Percentiles rank a stretch among this genome's conserved stretches.
phyloP scores from a whole-genome alignment of 306 rosid species.

The Prunus dulcis region DNA sequence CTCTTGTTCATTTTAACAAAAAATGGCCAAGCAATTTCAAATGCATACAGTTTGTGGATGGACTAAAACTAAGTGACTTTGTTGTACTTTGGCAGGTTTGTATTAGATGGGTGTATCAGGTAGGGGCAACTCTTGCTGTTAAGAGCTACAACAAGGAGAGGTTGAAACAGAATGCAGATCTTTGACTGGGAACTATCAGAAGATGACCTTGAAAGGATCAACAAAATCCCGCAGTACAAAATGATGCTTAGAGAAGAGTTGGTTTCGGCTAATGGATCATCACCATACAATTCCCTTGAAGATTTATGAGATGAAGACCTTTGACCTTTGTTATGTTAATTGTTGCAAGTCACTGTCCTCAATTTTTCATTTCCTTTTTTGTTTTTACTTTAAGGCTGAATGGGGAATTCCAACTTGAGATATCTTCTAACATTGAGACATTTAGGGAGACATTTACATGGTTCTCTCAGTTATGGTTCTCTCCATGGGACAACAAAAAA shows the following conservation, averaged over 20 bases:
- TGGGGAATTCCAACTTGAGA: no score
- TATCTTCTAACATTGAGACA: no score
- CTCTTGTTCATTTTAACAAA: no score
- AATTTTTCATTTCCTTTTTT: no score
- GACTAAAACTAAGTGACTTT: no score
- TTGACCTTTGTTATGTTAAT: not conserved
- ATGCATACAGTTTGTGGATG: not conserved
- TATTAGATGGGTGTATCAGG: constrained; percentile 49
- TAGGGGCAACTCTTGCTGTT: constrained; percentile 34
- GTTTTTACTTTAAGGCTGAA: no score
- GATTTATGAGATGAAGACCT: constrained; percentile 50
- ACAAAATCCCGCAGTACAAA: constrained; percentile 14
- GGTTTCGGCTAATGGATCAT: constrained; percentile 20
- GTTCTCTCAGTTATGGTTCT: no score
- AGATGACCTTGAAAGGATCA: constrained; percentile 32
- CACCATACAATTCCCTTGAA: constrained; percentile 42
- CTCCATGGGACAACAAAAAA: no score
- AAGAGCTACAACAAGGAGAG: constrained; percentile 51
- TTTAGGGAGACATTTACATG: no score
- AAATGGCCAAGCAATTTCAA: not conserved
- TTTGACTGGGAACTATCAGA: constrained; percentile 44
- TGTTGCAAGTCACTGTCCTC: no score
- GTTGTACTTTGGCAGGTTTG: constrained; percentile 11
- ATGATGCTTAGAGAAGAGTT: not conserved
- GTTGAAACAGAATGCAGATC: constrained; percentile 43